Percentiles rank a stretch among this genome's conserved stretches.
These are phyloP conservation scores for Cystobasidium ongulense DNA, from an alignment of 768 basidiomycete genomes.

Conservation along the genomic window DNA sequence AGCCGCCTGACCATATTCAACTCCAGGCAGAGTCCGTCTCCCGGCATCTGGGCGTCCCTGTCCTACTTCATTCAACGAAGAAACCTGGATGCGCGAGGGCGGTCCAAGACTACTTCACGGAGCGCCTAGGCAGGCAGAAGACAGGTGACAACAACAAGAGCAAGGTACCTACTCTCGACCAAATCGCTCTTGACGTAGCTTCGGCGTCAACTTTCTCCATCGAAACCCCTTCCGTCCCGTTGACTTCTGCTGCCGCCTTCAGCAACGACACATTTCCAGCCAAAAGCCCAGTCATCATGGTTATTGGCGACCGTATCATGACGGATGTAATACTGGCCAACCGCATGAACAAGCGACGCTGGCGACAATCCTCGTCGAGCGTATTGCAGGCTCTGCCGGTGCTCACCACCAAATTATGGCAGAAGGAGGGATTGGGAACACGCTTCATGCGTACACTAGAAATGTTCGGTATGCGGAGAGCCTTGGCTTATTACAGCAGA, in stretches of 20 bases:
- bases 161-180: neutral
- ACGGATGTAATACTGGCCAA: constrained; percentile 84
- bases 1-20: constrained; percentile 44
- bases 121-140: neutral
- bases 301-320: constrained; percentile 86
- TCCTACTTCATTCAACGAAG: constrained; percentile 63
- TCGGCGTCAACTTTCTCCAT: neutral
- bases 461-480: constrained; percentile 32
- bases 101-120: constrained; percentile 64
- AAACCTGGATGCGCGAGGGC: constrained; percentile 74
- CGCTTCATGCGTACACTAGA: constrained; percentile 28
- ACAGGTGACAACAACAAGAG: constrained; percentile 8
- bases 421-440: constrained; percentile 33
- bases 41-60: constrained; percentile 66
- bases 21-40: constrained; percentile 79
- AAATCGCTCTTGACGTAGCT: constrained; percentile 10
- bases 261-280: neutral
- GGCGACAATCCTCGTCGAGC: neutral
- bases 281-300: constrained; percentile 48
- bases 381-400: constrained; percentile 27
- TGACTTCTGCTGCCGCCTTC: neutral
- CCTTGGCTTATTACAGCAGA: neutral
- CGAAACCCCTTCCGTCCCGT: neutral
- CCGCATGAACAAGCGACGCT: constrained; percentile 51
- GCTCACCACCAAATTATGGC: constrained; percentile 41